phyloP scores from a whole-genome alignment of 2,329 filamentous ascomycete genomes.

The Chaetomium globosum region DNA sequence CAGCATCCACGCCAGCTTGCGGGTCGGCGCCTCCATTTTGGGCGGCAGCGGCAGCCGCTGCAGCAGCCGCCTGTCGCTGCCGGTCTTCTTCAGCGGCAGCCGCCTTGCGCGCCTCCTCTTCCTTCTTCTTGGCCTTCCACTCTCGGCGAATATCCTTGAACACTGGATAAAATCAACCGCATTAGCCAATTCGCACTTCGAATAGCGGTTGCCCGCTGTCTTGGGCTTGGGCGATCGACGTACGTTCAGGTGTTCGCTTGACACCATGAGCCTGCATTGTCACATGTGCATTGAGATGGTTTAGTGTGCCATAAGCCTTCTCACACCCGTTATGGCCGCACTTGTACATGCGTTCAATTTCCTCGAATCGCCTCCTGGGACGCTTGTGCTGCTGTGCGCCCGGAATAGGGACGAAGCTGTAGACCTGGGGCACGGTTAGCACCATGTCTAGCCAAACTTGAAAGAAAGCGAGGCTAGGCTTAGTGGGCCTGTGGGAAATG shows the following conservation, averaged over 20 bases:
- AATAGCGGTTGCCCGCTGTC: neutral
- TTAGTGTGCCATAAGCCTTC: conserved; percentile 96
- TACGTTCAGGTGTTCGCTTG: conserved; percentile 97
- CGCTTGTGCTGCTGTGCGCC: conserved; percentile 97
- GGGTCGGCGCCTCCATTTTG: conserved; percentile 55
- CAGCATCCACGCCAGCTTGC: conserved; percentile 52
- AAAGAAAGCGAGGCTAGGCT: neutral
- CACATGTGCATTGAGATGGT: conserved; percentile 96
- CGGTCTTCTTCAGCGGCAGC: conserved; percentile 78
- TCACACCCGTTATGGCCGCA: conserved; percentile 98
- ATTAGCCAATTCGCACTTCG: conserved; percentile 31
- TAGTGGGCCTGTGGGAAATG: neutral
- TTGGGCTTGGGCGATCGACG: conserved; percentile 40
- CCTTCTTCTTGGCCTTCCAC: conserved; percentile 99
- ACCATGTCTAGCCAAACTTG: neutral
- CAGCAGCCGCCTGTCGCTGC: conserved; percentile 57
- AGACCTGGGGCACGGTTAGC: conserved; percentile 64
- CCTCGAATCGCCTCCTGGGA: conserved; percentile 88
- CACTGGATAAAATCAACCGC: conserved; percentile 58
- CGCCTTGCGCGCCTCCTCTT: conserved; percentile 82
- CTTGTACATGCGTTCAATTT: conserved; percentile 99
- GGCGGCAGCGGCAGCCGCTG: conserved; percentile 56
- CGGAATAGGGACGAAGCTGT: conserved; percentile 96
- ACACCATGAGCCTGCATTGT: conserved; percentile 97
- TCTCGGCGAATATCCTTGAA: conserved; percentile 99